phyloP scores from a whole-genome alignment of 2,329 filamentous ascomycete species.

The Penicillium polonicum region DNA sequence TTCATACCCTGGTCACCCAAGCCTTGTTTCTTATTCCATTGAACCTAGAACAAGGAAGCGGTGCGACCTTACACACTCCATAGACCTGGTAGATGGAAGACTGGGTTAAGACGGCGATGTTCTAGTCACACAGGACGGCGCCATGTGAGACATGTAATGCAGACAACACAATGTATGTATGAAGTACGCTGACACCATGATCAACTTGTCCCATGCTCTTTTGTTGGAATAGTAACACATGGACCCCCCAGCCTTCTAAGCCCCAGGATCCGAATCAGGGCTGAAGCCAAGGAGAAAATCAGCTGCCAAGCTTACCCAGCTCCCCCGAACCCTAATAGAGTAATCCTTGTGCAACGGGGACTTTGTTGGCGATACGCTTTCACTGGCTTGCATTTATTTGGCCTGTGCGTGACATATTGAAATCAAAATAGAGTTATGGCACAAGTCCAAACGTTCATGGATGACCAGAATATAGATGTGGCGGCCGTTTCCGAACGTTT shows the following conservation, averaged over 20 bases:
- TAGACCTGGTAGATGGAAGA: constrained; percentile 23
- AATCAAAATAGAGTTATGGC: neutral
- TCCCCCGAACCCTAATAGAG: constrained; percentile 26
- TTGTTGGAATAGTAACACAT: constrained; percentile 10
- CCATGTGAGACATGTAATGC: constrained; percentile 34
- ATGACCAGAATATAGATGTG: neutral
- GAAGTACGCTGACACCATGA: constrained; percentile 7
- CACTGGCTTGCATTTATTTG: constrained; percentile 11
- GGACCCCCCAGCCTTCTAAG: neutral
- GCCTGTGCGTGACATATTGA: constrained; percentile 17
- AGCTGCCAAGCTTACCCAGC: constrained; percentile 28
- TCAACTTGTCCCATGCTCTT: constrained; percentile 5
- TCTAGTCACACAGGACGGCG: constrained; percentile 16
- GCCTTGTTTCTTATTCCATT: constrained; percentile 2
- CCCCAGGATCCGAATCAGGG: neutral
- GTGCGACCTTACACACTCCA: constrained; percentile 18
- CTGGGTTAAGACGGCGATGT: constrained; percentile 10
- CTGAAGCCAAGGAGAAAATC: constrained; percentile 11
- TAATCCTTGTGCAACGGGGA: constrained; percentile 19
- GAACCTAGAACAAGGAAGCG: neutral
- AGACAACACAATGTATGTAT: constrained; percentile 14
- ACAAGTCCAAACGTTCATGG: neutral
- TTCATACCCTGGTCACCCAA: neutral
- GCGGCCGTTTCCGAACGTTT: neutral
- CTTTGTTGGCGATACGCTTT: constrained; percentile 39